Base-by-base conservation (phyloP, 1,284 basidiomycete species). In the Tremellales sp. region DNA sequence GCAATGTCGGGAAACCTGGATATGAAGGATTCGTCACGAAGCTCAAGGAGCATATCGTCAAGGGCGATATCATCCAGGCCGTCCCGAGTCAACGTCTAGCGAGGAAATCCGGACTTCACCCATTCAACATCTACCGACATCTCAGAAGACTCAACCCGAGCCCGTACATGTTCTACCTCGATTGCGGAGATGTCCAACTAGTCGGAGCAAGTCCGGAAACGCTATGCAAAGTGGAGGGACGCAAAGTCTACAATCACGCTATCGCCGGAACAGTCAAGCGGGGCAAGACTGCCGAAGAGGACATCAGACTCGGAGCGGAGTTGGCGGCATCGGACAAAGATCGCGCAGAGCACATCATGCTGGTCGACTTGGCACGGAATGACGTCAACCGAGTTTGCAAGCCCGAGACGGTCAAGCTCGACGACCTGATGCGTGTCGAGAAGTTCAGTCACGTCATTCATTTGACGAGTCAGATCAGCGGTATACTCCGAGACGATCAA, bases 381-480 rank as follows among this genome's bases (percentile, higher is more conserved):
- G 96, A 99, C 68, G 92, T 99, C 57, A 97, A 97, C 72, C 84
- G 96, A 21, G 90, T 98, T 22, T 98, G 94, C 79, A 84, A 90
- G 61, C 92, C 96, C 4, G 82, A 84, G 68, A 97, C 94, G 0
- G 94, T 97, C 63, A 87, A 92, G 64, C 93, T 99, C 22, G 96
- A 98, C 74, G 84, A 89, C 53, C 81, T 99, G 48, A 97, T 98
- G 91, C 78, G 80, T 55, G 75, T 99, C 19, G 90, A 98, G 72
- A 94, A 89, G 74, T 99, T 98, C 75, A 90, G 87, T 62, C 96
- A 99, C 73, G 96, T 99, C 61, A 97, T 96, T 61, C 96, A 99
- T 72, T 73, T 99, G 58, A 98, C 96, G 1, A 93, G 89, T 35
- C 90, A 94, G 78, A 88, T 98, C 26, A 91, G 91, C 44, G 96